Conservation (phyloP, 129 eudicot genomes). For the Glebionis coronaria region DNA sequence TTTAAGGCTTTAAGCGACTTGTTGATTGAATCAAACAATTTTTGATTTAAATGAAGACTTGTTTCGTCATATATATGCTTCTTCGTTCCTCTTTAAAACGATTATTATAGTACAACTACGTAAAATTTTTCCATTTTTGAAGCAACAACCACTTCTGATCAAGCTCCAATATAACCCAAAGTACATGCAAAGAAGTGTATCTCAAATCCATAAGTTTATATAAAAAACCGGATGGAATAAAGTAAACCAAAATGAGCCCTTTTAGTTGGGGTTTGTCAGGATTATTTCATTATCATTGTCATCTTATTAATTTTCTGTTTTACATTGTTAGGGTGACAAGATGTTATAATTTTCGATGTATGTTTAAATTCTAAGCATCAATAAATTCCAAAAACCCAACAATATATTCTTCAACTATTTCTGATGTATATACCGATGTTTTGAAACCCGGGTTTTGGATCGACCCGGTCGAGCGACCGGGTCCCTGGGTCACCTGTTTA, state of each 20-base stretch:
- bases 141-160: constrained; percentile 89
- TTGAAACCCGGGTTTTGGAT: too few species aligned
- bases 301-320: too few species aligned
- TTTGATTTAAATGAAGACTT: too few species aligned
- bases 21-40: too few species aligned
- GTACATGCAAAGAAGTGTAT: constrained; percentile 48
- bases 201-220: not conserved
- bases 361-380: constrained; percentile 70
- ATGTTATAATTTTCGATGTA: not conserved
- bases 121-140: constrained; percentile 19
- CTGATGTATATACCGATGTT: too few species aligned
- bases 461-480: too few species aligned
- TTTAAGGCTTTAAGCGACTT: too few species aligned
- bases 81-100: too few species aligned
- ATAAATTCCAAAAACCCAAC: constrained; percentile 68
- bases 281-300: constrained; percentile 18
- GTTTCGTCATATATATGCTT: too few species aligned
- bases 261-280: constrained; percentile 67
- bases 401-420: constrained; percentile 46
- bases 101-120: too few species aligned
- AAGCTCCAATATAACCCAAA: constrained; percentile 82
- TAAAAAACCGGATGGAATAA: not conserved
- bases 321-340: too few species aligned
- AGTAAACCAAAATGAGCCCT: not conserved
- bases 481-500: too few species aligned